Evolutionary conservation across 2,329 filamentous ascomycete genomes (phyloP).

Genomic region (Arthrobotrys entomopaga): DNA sequence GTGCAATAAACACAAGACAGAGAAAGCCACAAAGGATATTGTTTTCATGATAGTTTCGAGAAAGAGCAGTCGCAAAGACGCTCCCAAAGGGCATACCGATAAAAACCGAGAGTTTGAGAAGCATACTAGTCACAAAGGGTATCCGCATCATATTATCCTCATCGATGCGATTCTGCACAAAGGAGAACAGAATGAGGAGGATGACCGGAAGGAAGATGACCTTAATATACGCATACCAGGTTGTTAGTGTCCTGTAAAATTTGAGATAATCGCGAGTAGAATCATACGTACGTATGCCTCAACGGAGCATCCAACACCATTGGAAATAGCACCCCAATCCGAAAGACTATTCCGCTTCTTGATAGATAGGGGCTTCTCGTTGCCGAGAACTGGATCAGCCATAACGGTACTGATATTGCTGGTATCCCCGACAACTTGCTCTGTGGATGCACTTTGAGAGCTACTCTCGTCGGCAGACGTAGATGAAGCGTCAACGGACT

Average conservation of each 20-base stretch:
- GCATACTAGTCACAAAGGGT: not conserved
- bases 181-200: conserved; percentile 5
- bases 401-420: conserved; percentile 20
- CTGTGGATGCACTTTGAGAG: not conserved
- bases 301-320: conserved; percentile 9
- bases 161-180: not conserved
- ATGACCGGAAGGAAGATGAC: conserved; percentile 20
- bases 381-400: conserved; percentile 23
- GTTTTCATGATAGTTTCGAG: conserved; percentile 15
- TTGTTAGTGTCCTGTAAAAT: not conserved
- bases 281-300: conserved; percentile 36
- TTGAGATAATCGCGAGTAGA: not conserved
- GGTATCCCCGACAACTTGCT: not conserved
- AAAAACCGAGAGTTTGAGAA: conserved; percentile 29
- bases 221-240: conserved; percentile 3
- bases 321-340: conserved; percentile 10
- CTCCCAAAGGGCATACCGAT: conserved; percentile 35
- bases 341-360: conserved; percentile 9
- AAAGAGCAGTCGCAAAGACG: conserved; percentile 13
- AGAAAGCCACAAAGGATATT: conserved; percentile 11
- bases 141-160: not conserved
- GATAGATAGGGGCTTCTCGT: conserved; percentile 5
- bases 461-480: not conserved
- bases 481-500: no score
- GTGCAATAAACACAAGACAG: conserved; percentile 63